Percentiles rank a stretch among this genome's conserved stretches.
These are phyloP conservation scores for Acacia concinna DNA, from an alignment of 331 rosid species.

Conservation along the genomic window DNA sequence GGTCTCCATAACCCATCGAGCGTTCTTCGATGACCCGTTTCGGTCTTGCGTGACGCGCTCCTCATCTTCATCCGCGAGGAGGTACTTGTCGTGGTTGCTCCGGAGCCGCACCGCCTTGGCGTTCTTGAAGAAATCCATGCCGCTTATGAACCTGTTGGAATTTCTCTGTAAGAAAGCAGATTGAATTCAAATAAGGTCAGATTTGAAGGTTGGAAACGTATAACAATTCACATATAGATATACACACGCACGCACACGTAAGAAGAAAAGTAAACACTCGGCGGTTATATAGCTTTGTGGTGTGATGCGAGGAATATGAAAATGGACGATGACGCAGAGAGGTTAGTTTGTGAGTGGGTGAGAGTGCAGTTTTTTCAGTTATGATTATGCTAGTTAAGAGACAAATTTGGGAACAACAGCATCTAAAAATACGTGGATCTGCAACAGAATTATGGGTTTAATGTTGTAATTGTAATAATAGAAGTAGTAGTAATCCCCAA, in stretches of 20 bases:
- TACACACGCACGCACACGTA: too few relatives aligned
- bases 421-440: not conserved
- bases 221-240: too few relatives aligned
- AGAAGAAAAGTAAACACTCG: not conserved
- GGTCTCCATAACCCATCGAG: conserved; percentile 49
- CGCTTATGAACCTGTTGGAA: conserved; percentile 36
- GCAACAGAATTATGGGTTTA: not conserved
- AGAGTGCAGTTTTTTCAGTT: not conserved
- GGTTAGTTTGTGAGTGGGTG: not conserved
- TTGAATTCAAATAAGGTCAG: not conserved
- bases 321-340: not conserved
- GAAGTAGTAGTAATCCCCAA: too few relatives aligned
- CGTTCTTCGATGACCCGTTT: conserved; percentile 53
- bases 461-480: too few relatives aligned
- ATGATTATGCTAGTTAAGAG: not conserved
- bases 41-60: conserved; percentile 55
- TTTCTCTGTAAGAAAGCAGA: not conserved
- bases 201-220: not conserved
- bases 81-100: conserved; percentile 54
- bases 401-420: not conserved
- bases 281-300: not conserved
- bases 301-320: not conserved
- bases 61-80: conserved; percentile 60
- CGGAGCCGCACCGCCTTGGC: conserved; percentile 64
- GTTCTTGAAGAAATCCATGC: conserved; percentile 54